Percentiles rank a stretch among this genome's conserved stretches.
These are phyloP conservation scores for Ophiostoma sp. DNA, from an alignment of 2,329 filamentous ascomycete genomes.

Conservation along the genomic window DNA sequence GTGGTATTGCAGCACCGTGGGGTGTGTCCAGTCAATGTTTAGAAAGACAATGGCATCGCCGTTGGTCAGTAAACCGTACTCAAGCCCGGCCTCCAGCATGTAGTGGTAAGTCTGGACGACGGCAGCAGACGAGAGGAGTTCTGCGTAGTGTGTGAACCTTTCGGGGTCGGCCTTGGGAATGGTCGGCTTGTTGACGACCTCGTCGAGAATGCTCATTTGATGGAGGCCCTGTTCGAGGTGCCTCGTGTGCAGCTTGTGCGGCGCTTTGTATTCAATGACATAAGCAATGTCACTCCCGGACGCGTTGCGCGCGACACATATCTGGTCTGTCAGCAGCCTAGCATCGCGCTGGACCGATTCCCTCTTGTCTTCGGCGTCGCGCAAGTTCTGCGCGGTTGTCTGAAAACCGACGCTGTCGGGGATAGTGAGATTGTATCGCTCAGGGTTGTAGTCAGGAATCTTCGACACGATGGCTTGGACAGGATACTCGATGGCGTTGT, in stretches of 20 bases:
- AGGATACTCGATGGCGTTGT: constrained; percentile 17
- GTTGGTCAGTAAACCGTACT: constrained; percentile 41
- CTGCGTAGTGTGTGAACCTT: constrained; percentile 19
- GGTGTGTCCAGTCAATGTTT: constrained; percentile 30
- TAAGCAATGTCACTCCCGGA: background rate
- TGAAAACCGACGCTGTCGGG: background rate
- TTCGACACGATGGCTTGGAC: background rate
- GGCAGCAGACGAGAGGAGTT: constrained; percentile 35
- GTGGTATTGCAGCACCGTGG: constrained; percentile 32
- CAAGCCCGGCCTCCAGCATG: constrained; percentile 44
- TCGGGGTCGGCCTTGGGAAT: constrained; percentile 27
- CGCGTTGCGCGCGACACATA: background rate
- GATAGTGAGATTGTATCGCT: background rate
- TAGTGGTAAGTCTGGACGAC: constrained; percentile 47
- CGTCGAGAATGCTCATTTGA: constrained; percentile 38
- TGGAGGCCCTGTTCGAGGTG: constrained; percentile 42
- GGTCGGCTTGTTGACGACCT: constrained; percentile 31
- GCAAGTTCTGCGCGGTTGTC: background rate
- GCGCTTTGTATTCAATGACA: constrained; percentile 44
- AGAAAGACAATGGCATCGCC: constrained; percentile 43
- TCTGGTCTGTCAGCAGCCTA: background rate
- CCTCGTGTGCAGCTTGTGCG: constrained; percentile 41
- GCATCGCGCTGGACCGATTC: background rate
- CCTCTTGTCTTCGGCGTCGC: background rate
- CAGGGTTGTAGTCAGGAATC: background rate